Evolutionary conservation across 306 rosid genomes (phyloP).

Genomic region (Lathyrus sativus): DNA sequence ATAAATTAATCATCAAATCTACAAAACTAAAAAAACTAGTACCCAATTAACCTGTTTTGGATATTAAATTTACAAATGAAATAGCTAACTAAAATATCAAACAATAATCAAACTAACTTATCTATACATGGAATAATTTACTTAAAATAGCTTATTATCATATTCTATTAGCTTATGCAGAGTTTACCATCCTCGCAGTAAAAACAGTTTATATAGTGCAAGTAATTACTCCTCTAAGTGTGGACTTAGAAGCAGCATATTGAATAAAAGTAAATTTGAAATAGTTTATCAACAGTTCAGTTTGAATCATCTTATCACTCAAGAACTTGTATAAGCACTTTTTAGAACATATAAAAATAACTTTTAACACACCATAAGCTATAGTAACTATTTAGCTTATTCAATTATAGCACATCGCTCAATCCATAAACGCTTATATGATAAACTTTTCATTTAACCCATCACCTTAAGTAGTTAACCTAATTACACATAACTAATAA

Average conservation of each 20-base stretch:
- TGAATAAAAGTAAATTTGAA: not conserved
- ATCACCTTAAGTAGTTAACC: not conserved
- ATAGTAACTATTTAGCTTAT: not conserved
- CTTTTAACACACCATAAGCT: not conserved
- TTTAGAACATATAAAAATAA: not conserved
- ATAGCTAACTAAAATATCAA: not conserved
- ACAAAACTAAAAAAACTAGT: conserved; percentile 3
- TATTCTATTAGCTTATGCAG: not conserved
- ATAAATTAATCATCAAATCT: not conserved
- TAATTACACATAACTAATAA: not conserved
- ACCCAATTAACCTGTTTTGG: not conserved
- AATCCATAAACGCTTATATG: not conserved
- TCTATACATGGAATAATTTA: not conserved
- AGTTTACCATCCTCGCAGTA: not conserved
- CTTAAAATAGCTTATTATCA: not conserved
- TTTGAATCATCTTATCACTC: not conserved
- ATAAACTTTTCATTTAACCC: not conserved
- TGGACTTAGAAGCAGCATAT: not conserved
- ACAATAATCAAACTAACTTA: not conserved
- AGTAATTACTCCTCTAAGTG: not conserved
- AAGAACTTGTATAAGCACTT: not conserved
- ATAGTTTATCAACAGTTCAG: not conserved
- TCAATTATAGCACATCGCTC: not conserved
- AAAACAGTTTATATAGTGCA: not conserved
- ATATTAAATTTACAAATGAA: not conserved